Evolutionary conservation across 2,329 filamentous ascomycete genomes (phyloP).

Genomic region (Zalaria obscura): DNA sequence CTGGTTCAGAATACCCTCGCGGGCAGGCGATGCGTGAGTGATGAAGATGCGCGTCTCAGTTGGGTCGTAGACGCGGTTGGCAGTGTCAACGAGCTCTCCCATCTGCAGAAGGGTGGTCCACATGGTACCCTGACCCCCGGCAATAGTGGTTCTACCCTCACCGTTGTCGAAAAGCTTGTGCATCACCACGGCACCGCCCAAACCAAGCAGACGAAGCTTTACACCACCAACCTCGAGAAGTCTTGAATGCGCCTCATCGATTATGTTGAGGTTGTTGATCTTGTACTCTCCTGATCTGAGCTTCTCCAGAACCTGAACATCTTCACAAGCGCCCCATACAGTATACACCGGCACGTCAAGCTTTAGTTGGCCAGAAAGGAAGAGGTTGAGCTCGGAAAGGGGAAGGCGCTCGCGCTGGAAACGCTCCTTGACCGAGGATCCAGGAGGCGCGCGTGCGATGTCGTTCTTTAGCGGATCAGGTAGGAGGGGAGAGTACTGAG

Average conservation of each 20-base stretch:
- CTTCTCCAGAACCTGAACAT: constrained; percentile 93
- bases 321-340: constrained; percentile 97
- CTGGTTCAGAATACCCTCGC: constrained; percentile 93
- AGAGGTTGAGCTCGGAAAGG: constrained; percentile 80
- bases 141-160: constrained; percentile 93
- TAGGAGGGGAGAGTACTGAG: constrained; percentile 93
- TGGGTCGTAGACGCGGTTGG: constrained; percentile 94
- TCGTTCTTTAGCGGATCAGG: constrained; percentile 57
- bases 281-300: constrained; percentile 97
- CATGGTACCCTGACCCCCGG: constrained; percentile 96
- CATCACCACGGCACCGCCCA: constrained; percentile 96
- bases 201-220: constrained; percentile 82
- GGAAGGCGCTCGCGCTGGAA: constrained; percentile 71
- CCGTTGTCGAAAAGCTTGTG: constrained; percentile 99
- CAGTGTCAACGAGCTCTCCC: constrained; percentile 94
- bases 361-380: constrained; percentile 76
- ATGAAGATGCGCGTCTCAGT: constrained; percentile 95
- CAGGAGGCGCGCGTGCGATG: constrained; percentile 53
- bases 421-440: constrained; percentile 62
- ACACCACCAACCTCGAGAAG: constrained; percentile 89
- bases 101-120: constrained; percentile 98
- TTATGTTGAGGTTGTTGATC: constrained; percentile 92
- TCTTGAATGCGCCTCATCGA: constrained; percentile 94
- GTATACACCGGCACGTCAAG: constrained; percentile 96
- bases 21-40: constrained; percentile 90